These are phyloP conservation scores for Salix suchowensis DNA, from an alignment of 345 rosid species.

Conservation along the genomic window DNA sequence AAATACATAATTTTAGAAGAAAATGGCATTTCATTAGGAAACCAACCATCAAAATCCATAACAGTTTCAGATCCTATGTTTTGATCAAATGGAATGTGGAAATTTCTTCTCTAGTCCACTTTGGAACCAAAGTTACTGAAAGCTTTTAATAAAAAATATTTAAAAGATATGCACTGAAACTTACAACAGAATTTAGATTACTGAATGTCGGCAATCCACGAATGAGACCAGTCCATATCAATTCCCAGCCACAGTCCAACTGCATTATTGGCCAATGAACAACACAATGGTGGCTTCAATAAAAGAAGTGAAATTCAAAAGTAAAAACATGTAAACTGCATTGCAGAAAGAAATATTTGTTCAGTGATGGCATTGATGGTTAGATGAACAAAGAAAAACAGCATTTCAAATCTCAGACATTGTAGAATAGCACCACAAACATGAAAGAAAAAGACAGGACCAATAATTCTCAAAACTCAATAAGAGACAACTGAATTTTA, in stretches of 20 bases:
- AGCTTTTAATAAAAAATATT: too few species aligned
- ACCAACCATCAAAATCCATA: too few species aligned
- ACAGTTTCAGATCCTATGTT: too few species aligned
- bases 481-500: not conserved
- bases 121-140: too few species aligned
- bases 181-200: slow-evolving; percentile 58
- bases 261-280: slow-evolving; percentile 33
- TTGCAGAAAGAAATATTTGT: not conserved
- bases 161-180: slow-evolving; percentile 22
- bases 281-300: slow-evolving; percentile 1
- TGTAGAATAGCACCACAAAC: not conserved
- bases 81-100: too few species aligned
- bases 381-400: not conserved
- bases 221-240: slow-evolving; percentile 66
- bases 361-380: not conserved
- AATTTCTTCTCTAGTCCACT: too few species aligned
- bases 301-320: not conserved
- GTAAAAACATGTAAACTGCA: not conserved
- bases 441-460: not conserved
- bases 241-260: slow-evolving; percentile 67
- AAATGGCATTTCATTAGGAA: too few species aligned
- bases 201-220: slow-evolving; percentile 80
- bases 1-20: too few species aligned
- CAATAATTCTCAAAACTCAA: not conserved
- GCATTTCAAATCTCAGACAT: not conserved